Base-by-base conservation (phyloP, 345 rosid species). In the Noccaea bulbosa region DNA sequence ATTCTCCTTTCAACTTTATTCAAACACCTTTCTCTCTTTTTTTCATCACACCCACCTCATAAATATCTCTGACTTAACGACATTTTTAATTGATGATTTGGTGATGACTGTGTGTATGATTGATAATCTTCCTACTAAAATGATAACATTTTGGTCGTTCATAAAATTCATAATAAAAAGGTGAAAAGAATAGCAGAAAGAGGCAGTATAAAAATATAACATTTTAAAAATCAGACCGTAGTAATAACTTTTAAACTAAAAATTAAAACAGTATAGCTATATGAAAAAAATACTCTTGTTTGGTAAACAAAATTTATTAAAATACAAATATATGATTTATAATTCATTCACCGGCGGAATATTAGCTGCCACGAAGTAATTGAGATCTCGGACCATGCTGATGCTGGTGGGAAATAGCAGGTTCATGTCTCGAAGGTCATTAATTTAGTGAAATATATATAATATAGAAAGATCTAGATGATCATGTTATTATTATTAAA, bases 331-430 rank as follows among this genome's bases (percentile, higher is more conserved):
- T 54, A 34, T 64, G 16, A 7, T 14, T 14, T 7, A 38, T 47
- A 57, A 67, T 39, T 2, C 35, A 41, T n/a, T 38, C 1, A 24
- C 11, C 78, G 68, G 73, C 73, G 69, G 58, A 53, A 67, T 52
- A 44, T 52, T 24, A 74, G 78, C 69, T 67, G 78, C 69, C 27
- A 16, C 53, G 56, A 60, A 68, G 47, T 74, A 43, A 74, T 30
- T 33, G 73, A 74, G 78, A 67, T 74, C 72, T 60, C 45, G 41
- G 63, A 60, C 34, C 14, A n/a, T 32, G 60, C 49, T 72, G 69
- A n/a, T 32, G 60, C 49, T 72, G 69, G 69, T 67, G 55, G 72
- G 62, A 73, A 58, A 49, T 34, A 66, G 62, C 78, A 74, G 63
- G 73, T 74, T 74, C 78, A 51, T 67, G 78, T 74, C 69, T 60